phyloP scores from a whole-genome alignment of 139 green algal species.

The Nannochloris sp. region DNA sequence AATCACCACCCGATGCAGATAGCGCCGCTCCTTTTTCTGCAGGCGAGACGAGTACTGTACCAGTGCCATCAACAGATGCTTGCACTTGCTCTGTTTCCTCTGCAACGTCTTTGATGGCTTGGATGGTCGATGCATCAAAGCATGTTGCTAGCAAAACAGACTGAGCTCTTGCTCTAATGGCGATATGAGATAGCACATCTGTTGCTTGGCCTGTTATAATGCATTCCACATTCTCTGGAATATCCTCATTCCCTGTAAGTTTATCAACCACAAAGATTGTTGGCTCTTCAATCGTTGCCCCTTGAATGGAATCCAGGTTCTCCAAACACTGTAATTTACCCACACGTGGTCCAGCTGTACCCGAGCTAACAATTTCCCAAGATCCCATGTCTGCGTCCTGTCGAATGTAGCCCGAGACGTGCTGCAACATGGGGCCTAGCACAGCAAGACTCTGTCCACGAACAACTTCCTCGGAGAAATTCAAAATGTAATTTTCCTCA shows the following conservation, averaged over 20 bases:
- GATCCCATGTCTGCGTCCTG: slow-evolving; percentile 44
- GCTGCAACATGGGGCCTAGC: slow-evolving; percentile 47
- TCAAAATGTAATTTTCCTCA: slow-evolving; percentile 54
- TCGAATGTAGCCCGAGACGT: slow-evolving; percentile 52
- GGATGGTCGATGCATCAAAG: slow-evolving; percentile 49
- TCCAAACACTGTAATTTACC: slow-evolving; percentile 36
- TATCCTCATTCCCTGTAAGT: slow-evolving; percentile 83
- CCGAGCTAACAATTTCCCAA: slow-evolving; percentile 64
- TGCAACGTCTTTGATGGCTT: slow-evolving; percentile 6
- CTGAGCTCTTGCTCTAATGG: slow-evolving; percentile 72
- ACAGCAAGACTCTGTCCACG: slow-evolving; percentile 67
- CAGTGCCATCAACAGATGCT: slow-evolving; percentile 13
- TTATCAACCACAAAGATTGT: slow-evolving; percentile 45
- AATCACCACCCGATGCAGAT: background rate
- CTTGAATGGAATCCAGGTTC: slow-evolving; percentile 52
- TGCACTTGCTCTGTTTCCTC: slow-evolving; percentile 9
- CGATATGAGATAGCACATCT: slow-evolving; percentile 82
- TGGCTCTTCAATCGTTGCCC: slow-evolving; percentile 25
- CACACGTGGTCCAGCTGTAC: background rate
- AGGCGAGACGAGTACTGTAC: background rate
- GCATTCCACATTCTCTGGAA: slow-evolving; percentile 59
- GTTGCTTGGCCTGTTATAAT: slow-evolving; percentile 62
- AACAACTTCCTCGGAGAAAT: slow-evolving; percentile 88
- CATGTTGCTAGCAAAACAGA: slow-evolving; percentile 74
- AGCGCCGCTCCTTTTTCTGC: background rate